These are phyloP conservation scores for Phlegmacium glaucopus DNA, from an alignment of 768 basidiomycete genomes.

Conservation along the genomic window DNA sequence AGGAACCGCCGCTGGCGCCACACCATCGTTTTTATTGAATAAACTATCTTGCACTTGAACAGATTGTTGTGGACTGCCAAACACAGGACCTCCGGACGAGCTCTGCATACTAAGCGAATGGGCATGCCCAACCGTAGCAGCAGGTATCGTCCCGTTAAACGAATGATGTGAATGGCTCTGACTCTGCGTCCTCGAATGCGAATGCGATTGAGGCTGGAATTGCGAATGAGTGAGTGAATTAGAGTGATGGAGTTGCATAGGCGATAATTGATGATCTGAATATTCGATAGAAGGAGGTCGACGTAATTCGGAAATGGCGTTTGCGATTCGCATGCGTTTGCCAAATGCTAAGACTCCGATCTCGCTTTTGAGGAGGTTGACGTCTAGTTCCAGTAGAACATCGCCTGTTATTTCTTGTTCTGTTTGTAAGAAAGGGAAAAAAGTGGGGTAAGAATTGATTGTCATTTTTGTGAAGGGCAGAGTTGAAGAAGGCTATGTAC, in stretches of 20 bases:
- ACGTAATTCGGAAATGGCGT: slow-evolving; percentile 86
- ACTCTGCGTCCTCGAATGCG: slow-evolving; percentile 40
- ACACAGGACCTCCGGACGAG: slow-evolving; percentile 39
- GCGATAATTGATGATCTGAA: slow-evolving; percentile 39
- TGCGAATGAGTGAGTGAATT: slow-evolving; percentile 21
- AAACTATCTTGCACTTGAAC: not conserved
- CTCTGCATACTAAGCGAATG: slow-evolving; percentile 35
- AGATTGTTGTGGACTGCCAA: slow-evolving; percentile 12
- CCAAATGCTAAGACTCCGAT: slow-evolving; percentile 94
- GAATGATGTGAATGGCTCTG: slow-evolving; percentile 45
- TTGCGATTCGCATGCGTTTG: slow-evolving; percentile 89
- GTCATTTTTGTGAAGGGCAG: too few species aligned
- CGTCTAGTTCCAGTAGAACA: slow-evolving; percentile 91
- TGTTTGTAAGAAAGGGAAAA: slow-evolving; percentile 25
- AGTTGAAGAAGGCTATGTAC: too few species aligned
- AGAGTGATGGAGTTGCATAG: slow-evolving; percentile 18
- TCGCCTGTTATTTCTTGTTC: slow-evolving; percentile 99
- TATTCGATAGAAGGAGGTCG: slow-evolving; percentile 64
- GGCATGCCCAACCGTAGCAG: slow-evolving; percentile 13
- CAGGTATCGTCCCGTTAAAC: slow-evolving; percentile 31
- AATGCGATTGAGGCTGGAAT: slow-evolving; percentile 28
- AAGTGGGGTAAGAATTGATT: not conserved
- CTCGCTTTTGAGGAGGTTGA: slow-evolving; percentile 86
- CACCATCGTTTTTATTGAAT: slow-evolving; percentile 1
- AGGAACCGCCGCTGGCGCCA: not conserved